phyloP scores from a whole-genome alignment of 1,284 basidiomycete genomes.

The Cutaneotrichosporon cavernicola region DNA sequence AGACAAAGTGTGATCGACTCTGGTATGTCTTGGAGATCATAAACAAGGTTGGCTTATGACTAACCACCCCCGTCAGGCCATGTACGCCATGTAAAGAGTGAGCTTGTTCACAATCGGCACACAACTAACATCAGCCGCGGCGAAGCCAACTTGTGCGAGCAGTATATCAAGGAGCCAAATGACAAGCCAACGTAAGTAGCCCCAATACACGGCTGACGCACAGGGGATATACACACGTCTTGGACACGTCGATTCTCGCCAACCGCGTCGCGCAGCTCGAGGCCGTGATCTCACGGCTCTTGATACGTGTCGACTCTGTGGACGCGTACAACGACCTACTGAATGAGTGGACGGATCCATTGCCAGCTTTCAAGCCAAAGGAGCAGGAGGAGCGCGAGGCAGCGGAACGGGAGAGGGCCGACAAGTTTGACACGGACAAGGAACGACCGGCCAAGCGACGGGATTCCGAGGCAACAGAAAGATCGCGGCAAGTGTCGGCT shows the following conservation, averaged over 20 bases:
- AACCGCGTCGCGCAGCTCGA: slow-evolving; percentile 31
- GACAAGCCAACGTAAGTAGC: slow-evolving; percentile 25
- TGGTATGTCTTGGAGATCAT: slow-evolving; percentile 2
- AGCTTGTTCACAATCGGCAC: not conserved
- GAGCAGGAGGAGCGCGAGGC: slow-evolving; percentile 16
- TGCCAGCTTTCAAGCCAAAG: slow-evolving; percentile 21
- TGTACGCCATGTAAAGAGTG: slow-evolving; percentile 28
- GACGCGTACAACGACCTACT: slow-evolving; percentile 24
- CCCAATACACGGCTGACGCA: slow-evolving; percentile 13
- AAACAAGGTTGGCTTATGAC: not conserved
- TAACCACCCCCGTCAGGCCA: slow-evolving; percentile 11
- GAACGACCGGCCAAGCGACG: not conserved
- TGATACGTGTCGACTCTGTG: slow-evolving; percentile 19
- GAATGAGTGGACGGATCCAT: slow-evolving; percentile 21
- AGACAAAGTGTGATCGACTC: slow-evolving; percentile 27
- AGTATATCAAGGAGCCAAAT: slow-evolving; percentile 25
- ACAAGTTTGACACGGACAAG: not conserved
- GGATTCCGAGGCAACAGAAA: not conserved
- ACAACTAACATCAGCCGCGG: slow-evolving; percentile 16
- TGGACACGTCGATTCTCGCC: slow-evolving; percentile 29
- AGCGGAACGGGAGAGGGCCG: slow-evolving; percentile 4
- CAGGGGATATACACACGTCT: slow-evolving; percentile 34
- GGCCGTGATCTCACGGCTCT: slow-evolving; percentile 22
- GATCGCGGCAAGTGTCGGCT: not conserved
- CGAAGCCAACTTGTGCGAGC: slow-evolving; percentile 27